Evolutionary conservation across 805 yeast genomes (phyloP).

Genomic region (Kluyveromyces dobzhanskii): DNA sequence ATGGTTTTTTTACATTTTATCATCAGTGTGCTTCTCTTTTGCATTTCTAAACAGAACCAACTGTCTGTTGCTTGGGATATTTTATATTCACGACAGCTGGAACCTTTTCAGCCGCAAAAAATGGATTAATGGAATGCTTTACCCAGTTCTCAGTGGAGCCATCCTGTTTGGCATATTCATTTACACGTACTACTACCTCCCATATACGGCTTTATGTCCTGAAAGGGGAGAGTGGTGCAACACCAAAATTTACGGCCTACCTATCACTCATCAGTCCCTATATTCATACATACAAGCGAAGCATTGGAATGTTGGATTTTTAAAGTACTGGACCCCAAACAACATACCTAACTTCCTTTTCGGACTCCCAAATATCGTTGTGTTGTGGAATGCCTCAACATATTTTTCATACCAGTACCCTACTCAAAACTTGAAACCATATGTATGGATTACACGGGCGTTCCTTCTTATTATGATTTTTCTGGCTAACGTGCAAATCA

Average conservation of each 20-base stretch:
- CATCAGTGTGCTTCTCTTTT: constrained; percentile 37
- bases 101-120: constrained; percentile 13
- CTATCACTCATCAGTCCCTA: constrained; percentile 33
- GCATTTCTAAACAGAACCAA: constrained; percentile 69
- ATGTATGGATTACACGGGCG: constrained; percentile 34
- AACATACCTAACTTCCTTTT: constrained; percentile 79
- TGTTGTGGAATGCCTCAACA: constrained; percentile 36
- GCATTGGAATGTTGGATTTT: constrained; percentile 82
- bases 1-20: constrained; percentile 15
- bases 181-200: constrained; percentile 37
- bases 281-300: constrained; percentile 63
- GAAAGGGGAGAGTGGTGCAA: constrained; percentile 74
- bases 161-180: constrained; percentile 41
- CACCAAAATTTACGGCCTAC: constrained; percentile 21
- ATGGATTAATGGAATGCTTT: constrained; percentile 14
- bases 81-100: constrained; percentile 51
- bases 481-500: constrained; percentile 78
- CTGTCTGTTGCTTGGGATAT: constrained; percentile 60
- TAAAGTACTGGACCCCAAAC: constrained; percentile 72
- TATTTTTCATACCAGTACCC: constrained; percentile 33
- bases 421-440: constrained; percentile 30
- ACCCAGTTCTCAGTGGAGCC: constrained; percentile 47
- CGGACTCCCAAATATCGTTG: constrained; percentile 56
- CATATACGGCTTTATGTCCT: constrained; percentile 60
- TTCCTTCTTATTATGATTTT: constrained; percentile 45